A percentile compares a stretch with the other conserved stretches of the same genome.
Evolutionary conservation across 805 yeast genomes (phyloP).

Genomic region (Candida pseudoglaebosa): DNA sequence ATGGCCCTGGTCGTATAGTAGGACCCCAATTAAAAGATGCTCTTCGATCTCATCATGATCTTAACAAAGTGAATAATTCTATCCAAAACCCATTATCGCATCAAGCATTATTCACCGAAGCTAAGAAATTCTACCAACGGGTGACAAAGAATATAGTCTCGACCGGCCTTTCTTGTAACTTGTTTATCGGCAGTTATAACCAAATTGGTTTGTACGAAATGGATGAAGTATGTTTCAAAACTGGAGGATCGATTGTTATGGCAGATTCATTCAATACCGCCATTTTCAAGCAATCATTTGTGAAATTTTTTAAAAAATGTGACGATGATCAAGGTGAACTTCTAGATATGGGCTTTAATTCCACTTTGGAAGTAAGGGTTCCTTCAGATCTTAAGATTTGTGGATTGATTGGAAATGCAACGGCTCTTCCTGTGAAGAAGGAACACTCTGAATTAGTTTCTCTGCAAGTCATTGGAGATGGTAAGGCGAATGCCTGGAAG

Average conservation of each 20-base stretch:
- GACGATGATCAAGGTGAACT: slow-evolving; percentile 24
- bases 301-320: slow-evolving; percentile 42
- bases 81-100: slow-evolving; percentile 24
- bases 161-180: slow-evolving; percentile 52
- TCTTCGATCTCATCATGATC: slow-evolving; percentile 63
- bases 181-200: slow-evolving; percentile 65
- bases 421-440: slow-evolving; percentile 36
- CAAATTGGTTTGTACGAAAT: slow-evolving; percentile 67
- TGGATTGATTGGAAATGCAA: slow-evolving; percentile 63
- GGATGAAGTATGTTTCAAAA: slow-evolving; percentile 52
- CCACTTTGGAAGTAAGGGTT: slow-evolving; percentile 54
- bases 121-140: slow-evolving; percentile 44
- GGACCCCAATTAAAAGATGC: slow-evolving; percentile 56
- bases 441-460: slow-evolving; percentile 27
- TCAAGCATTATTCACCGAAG: slow-evolving; percentile 27
- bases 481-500: slow-evolving; percentile 58
- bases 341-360: slow-evolving; percentile 54
- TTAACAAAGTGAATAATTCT: slow-evolving; percentile 36
- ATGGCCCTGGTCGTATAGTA: slow-evolving; percentile 63
- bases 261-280: slow-evolving; percentile 65
- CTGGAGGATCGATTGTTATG: slow-evolving; percentile 63
- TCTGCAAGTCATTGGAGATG: slow-evolving; percentile 41
- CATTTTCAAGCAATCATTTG: slow-evolving; percentile 62
- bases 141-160: slow-evolving; percentile 46
- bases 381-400: slow-evolving; percentile 48